phyloP scores from a whole-genome alignment of 768 basidiomycete genomes.

The Cyathus striatus region DNA sequence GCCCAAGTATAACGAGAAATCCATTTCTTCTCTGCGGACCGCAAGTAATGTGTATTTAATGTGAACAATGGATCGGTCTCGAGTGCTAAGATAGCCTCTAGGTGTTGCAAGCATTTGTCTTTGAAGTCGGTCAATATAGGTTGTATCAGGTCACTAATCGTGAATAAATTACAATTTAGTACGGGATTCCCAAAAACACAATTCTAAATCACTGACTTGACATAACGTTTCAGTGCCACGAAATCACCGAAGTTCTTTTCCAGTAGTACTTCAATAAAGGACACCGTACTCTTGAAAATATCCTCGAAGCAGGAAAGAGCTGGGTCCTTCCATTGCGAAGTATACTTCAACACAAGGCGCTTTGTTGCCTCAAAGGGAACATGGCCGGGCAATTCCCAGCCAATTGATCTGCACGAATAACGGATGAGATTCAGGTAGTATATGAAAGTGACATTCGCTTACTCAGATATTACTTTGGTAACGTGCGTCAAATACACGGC shows the following conservation, averaged over 20 bases:
- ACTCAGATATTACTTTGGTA: background rate
- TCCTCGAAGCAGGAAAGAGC: conserved; percentile 23
- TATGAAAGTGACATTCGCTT: background rate
- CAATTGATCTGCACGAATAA: conserved; percentile 20
- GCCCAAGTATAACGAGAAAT: conserved; percentile 2
- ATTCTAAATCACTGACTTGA: conserved; percentile 15
- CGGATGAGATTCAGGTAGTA: background rate
- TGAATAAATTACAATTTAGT: no score
- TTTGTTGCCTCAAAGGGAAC: conserved; percentile 30
- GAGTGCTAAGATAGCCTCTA: conserved; percentile 28
- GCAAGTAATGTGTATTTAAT: conserved; percentile 16
- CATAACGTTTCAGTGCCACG: conserved; percentile 17
- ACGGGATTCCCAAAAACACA: no score
- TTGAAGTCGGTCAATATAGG: no score
- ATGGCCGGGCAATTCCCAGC: conserved; percentile 30
- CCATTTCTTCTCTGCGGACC: conserved; percentile 15
- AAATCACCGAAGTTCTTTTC: conserved; percentile 24
- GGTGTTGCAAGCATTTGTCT: no score
- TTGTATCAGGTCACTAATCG: no score
- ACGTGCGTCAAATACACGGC: background rate
- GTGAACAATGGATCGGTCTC: conserved; percentile 36
- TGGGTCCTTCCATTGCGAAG: conserved; percentile 21
- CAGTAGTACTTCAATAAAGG: conserved; percentile 14
- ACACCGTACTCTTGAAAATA: conserved; percentile 7
- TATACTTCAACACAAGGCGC: conserved; percentile 18